These are phyloP conservation scores for Begonia masoniana DNA, from an alignment of 306 rosid species.

Conservation along the genomic window DNA sequence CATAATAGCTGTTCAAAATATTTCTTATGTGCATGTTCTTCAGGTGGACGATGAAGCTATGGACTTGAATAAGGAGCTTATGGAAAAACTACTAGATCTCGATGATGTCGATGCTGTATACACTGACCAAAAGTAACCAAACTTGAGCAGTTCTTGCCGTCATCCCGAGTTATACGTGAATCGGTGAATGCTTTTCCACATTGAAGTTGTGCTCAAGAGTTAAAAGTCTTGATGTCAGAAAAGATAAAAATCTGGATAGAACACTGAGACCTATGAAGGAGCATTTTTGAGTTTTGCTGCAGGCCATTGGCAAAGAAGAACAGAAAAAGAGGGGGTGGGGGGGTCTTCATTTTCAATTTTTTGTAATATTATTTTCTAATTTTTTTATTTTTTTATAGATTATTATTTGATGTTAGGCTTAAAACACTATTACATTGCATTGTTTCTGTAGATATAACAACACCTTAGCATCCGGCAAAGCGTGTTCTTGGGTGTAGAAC, in stretches of 20 bases:
- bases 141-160: neutral
- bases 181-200: neutral
- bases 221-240: no score
- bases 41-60: constrained; percentile 90
- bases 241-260: neutral
- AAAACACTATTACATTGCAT: neutral
- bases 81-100: constrained; percentile 71
- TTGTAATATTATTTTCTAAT: no score
- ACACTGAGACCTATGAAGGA: neutral
- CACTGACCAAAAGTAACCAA: constrained; percentile 62
- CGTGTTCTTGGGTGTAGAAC: constrained; percentile 32
- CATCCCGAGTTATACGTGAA: neutral
- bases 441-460: neutral
- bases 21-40: constrained; percentile 9
- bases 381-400: no score
- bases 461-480: constrained; percentile 83
- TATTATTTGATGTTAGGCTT: no score
- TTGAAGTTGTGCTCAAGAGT: constrained; percentile 1
- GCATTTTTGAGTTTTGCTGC: no score
- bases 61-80: constrained; percentile 84
- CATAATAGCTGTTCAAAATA: no score
- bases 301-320: no score
- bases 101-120: constrained; percentile 96
- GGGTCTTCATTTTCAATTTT: no score
- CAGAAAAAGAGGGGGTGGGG: no score